Conservation (phyloP, 768 basidiomycete species). For the Lentinus tigrinus region DNA sequence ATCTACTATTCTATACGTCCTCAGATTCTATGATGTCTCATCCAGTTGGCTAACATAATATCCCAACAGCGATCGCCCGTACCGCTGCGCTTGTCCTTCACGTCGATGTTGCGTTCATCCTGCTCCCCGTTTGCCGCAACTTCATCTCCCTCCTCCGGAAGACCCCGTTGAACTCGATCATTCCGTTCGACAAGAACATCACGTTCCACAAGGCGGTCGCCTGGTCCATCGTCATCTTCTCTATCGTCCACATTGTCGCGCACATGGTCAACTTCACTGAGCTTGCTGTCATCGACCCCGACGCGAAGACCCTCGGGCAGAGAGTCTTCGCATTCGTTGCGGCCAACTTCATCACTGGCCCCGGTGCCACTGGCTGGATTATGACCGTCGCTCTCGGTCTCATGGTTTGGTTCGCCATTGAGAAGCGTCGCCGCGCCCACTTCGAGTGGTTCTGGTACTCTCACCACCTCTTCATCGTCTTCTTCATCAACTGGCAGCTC, state of each 20-base stretch:
- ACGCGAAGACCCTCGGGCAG: slow-evolving; percentile 52
- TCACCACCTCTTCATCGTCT: slow-evolving; percentile 86
- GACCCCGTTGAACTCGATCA: slow-evolving; percentile 80
- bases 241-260: slow-evolving; percentile 72
- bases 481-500: slow-evolving; percentile 93
- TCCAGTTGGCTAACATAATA: not conserved
- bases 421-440: slow-evolving; percentile 71
- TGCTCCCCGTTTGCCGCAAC: slow-evolving; percentile 93
- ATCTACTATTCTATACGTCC: too few species aligned
- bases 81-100: slow-evolving; percentile 88
- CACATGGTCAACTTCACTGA: slow-evolving; percentile 85
- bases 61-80: slow-evolving; percentile 74
- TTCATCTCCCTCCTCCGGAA: slow-evolving; percentile 87
- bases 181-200: slow-evolving; percentile 93
- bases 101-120: slow-evolving; percentile 89
- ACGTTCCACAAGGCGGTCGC: slow-evolving; percentile 88
- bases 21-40: too few species aligned
- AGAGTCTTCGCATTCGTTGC: slow-evolving; percentile 68
- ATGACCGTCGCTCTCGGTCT: slow-evolving; percentile 72
- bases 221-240: slow-evolving; percentile 84
- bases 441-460: slow-evolving; percentile 92
- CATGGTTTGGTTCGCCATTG: slow-evolving; percentile 85
- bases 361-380: slow-evolving; percentile 84
- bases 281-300: slow-evolving; percentile 55
- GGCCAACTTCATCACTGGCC: slow-evolving; percentile 81